A percentile compares a stretch with the other conserved stretches of the same genome.
Evolutionary conservation across 306 rosid genomes (phyloP).

Genomic region (Echinosophora koreensis): DNA sequence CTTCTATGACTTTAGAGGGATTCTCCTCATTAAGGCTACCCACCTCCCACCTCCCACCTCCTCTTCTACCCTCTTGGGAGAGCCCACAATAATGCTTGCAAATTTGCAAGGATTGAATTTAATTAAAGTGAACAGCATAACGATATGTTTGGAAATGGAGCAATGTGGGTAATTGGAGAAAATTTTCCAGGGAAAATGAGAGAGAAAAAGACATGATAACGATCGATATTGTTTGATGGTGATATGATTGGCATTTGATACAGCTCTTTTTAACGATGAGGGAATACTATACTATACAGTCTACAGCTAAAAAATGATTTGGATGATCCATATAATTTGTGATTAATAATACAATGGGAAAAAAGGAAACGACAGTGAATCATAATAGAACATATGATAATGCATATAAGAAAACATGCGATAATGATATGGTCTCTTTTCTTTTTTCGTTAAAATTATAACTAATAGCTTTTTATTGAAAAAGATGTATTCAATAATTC

Average conservation of each 20-base stretch:
- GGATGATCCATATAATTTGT: not conserved
- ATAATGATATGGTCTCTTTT: too few species aligned
- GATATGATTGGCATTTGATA: constrained; percentile 28
- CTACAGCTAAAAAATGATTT: too few species aligned
- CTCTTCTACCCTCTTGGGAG: constrained; percentile 28
- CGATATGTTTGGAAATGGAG: constrained; percentile 22
- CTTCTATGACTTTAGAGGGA: constrained; percentile 36
- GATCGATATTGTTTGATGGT: constrained; percentile 31
- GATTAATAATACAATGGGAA: not conserved
- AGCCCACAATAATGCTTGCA: constrained; percentile 38
- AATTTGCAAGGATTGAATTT: constrained; percentile 16
- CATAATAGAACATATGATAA: not conserved
- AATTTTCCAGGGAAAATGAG: constrained; percentile 18
- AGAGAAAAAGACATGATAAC: constrained; percentile 41
- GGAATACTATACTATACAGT: not conserved
- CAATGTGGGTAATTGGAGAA: constrained; percentile 13
- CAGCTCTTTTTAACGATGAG: constrained; percentile 17
- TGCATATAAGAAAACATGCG: too few species aligned
- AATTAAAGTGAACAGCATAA: constrained; percentile 24
- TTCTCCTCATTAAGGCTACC: constrained; percentile 33
- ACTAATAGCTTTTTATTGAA: too few species aligned
- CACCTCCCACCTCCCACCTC: constrained; percentile 45
- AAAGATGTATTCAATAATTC: too few species aligned
- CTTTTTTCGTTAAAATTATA: too few species aligned
- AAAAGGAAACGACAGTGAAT: not conserved